Base-by-base conservation (phyloP, 177 flowering plant genomes). In the Vitis hybrid region DNA sequence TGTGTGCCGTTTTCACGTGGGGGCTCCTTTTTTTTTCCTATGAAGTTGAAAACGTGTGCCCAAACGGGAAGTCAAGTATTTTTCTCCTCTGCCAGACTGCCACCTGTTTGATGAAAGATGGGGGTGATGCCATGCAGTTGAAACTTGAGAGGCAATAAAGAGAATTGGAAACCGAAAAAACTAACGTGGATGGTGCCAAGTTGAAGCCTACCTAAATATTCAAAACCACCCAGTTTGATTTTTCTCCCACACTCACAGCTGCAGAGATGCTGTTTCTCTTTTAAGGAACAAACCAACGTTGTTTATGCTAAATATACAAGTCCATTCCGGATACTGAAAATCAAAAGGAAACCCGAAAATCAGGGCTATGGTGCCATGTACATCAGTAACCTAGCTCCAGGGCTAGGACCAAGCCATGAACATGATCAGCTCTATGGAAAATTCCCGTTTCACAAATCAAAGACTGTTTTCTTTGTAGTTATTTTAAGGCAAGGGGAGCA, bases 401-500 rank as follows among this genome's bases (percentile, higher is more conserved):
- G 31, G 48, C 48, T 39, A 5, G 48, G 48, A 39, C 31, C 13
- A 10, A 33, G 65, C 13, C 19, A 66, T 14, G 55, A 60, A 49
- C 48, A 29, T 29, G 31, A 29, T 29, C 31, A 62, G 64, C 49
- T 63, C 51, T 50, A 60, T 9, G 7, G 60, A 22, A 62, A 33
- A 55, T 67, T 56, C 67, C 39, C 22, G 45, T 55, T 5, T 64
- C 22, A 57, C 55, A 64, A 9, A 3, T 8, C 16, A 57, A 64
- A 16, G 26, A 18, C 39, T 2, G 16, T 1, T 3, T 3, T 15
- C 10, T 22, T 52, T 67, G 53, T 5, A 62, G 6, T 76, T 72
- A 79, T 53, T 77, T 70, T 9, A 74, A 58, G 8, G 72, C 5
- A 48, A 45, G 29, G 48, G 72, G 58, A 72, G 66, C 77, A 69